Conservation (phyloP, 257 asterid genomes). For the Salvia rosmarinus region DNA sequence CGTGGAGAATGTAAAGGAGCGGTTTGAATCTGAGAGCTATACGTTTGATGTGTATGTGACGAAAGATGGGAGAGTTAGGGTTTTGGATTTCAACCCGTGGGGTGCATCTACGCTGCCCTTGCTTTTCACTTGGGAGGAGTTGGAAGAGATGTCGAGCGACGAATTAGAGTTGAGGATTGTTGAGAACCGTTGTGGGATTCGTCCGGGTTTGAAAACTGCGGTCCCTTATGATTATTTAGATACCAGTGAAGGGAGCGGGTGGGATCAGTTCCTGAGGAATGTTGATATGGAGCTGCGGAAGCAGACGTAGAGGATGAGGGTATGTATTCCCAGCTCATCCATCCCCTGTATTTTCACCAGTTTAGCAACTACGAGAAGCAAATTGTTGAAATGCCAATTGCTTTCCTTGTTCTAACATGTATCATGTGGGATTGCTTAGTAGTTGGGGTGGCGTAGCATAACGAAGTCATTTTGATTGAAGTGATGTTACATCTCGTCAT, state of each 20-base stretch:
- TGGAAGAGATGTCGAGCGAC: slow-evolving; percentile 48
- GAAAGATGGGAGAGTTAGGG: slow-evolving; percentile 65
- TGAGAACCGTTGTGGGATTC: slow-evolving; percentile 66
- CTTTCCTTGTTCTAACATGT: too few relatives aligned
- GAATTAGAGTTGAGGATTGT: slow-evolving; percentile 63
- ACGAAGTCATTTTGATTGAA: too few relatives aligned
- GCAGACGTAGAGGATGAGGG: too few relatives aligned
- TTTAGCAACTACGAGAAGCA: too few relatives aligned
- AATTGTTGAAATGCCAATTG: too few relatives aligned
- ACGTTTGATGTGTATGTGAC: slow-evolving; percentile 79
- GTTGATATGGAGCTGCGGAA: slow-evolving; percentile 58
- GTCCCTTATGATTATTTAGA: slow-evolving; percentile 89
- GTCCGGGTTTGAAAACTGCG: slow-evolving; percentile 85
- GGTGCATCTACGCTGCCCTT: slow-evolving; percentile 75
- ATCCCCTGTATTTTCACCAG: too few relatives aligned
- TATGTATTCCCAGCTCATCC: too few relatives aligned
- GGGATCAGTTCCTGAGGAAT: slow-evolving; percentile 77
- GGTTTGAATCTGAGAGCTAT: slow-evolving; percentile 62
- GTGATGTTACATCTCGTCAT: too few relatives aligned
- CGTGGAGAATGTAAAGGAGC: slow-evolving; percentile 44
- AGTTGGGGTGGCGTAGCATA: too few relatives aligned
- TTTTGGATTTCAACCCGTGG: slow-evolving; percentile 95
- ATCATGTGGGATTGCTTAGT: too few relatives aligned
- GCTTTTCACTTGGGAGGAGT: slow-evolving; percentile 80
- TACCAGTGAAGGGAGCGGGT: slow-evolving; percentile 82